A percentile compares a stretch with the other conserved stretches of the same genome.
Conservation (phyloP, 2,329 filamentous ascomycete genomes). For the Chrysoporthe cubensis region DNA sequence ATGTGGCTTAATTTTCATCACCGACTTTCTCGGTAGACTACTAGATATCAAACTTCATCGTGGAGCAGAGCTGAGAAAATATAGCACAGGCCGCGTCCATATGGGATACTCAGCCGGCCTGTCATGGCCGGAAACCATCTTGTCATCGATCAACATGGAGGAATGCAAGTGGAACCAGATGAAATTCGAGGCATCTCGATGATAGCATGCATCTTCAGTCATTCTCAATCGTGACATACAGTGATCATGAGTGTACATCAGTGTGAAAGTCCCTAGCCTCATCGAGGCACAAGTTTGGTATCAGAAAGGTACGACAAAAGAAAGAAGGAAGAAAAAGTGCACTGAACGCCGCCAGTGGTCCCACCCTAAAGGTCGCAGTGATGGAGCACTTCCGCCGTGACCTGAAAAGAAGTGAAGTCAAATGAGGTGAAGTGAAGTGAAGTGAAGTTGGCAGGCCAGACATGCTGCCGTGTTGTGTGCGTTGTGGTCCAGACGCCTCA, state of each 20-base stretch:
- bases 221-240: conserved; percentile 3
- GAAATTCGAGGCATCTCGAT: background rate
- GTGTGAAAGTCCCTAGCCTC: background rate
- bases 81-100: too few relatives aligned
- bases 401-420: conserved; percentile 10
- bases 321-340: background rate
- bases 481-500: background rate
- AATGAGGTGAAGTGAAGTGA: background rate
- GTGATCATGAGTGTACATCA: conserved; percentile 1
- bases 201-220: background rate
- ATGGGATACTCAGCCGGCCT: too few relatives aligned
- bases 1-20: too few relatives aligned
- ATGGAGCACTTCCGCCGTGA: conserved; percentile 22
- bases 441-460: background rate
- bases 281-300: background rate
- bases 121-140: too few relatives aligned
- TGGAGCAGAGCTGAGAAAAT: too few relatives aligned
- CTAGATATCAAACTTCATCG: too few relatives aligned
- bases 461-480: background rate
- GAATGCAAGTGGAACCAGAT: background rate
- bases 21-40: too few relatives aligned
- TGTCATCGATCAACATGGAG: background rate
- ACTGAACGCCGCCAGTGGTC: background rate
- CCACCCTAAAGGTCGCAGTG: conserved; percentile 12
- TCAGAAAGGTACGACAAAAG: background rate